Conservation (phyloP, 2,329 filamentous ascomycete species). For the Chrysoporthe cubensis region DNA sequence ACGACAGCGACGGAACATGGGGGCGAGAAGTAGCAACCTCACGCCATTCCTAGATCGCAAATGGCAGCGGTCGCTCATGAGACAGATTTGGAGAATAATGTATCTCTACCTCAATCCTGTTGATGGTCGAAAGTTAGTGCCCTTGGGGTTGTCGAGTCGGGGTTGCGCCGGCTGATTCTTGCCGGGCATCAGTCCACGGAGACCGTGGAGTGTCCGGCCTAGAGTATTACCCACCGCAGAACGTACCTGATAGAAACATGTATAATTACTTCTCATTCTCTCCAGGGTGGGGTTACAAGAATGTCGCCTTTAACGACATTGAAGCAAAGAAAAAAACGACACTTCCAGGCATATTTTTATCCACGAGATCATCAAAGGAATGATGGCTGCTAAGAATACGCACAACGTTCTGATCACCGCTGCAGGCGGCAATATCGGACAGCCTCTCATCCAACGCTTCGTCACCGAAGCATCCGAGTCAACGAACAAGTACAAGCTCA, state of each 20-base stretch:
- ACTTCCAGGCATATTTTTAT: neutral
- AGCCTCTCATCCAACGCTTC: slow-evolving; percentile 1
- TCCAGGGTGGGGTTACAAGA: neutral
- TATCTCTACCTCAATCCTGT: neutral
- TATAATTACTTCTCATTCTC: neutral
- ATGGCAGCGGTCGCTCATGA: neutral
- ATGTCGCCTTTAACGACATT: neutral
- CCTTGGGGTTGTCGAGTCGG: neutral
- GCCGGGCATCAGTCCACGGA: neutral
- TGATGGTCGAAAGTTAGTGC: neutral
- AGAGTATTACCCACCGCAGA: neutral
- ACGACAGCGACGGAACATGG: neutral
- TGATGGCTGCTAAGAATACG: neutral
- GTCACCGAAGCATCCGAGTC: neutral
- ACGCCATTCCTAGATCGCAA: neutral
- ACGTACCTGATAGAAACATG: neutral
- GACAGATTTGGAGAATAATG: neutral
- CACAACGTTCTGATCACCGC: neutral
- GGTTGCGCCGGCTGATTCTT: neutral
- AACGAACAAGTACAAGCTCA: neutral
- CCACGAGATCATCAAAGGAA: neutral
- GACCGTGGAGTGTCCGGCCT: no score
- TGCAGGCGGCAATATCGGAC: neutral
- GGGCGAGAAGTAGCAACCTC: neutral
- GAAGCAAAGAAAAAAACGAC: neutral